A percentile compares a stretch with the other conserved stretches of the same genome.
phyloP scores from a whole-genome alignment of 2,329 filamentous ascomycete genomes.

The Aspergillus intermedius region DNA sequence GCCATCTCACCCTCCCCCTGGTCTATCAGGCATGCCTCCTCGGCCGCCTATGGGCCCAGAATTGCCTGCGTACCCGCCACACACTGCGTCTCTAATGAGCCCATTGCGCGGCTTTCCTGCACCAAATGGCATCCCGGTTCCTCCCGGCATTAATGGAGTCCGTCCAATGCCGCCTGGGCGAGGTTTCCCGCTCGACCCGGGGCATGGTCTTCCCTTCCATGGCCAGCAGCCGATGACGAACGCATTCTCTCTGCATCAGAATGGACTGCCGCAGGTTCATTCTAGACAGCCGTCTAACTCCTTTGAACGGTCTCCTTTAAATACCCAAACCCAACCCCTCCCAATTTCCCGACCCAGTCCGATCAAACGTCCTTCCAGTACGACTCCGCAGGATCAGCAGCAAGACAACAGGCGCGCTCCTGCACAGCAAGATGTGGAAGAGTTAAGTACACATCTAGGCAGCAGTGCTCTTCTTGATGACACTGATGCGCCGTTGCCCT shows the following conservation, averaged over 20 bases:
- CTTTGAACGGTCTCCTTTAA: slow-evolving; percentile 52
- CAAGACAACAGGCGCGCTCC: slow-evolving; percentile 35
- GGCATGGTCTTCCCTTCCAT: slow-evolving; percentile 37
- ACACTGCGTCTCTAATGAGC: slow-evolving; percentile 45
- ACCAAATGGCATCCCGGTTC: slow-evolving; percentile 47
- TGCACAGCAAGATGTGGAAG: slow-evolving; percentile 57
- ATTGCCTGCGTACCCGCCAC: slow-evolving; percentile 51
- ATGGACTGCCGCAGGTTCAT: slow-evolving; percentile 51
- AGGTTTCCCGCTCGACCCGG: slow-evolving; percentile 46
- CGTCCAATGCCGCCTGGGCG: slow-evolving; percentile 54
- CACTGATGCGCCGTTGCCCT: slow-evolving; percentile 61
- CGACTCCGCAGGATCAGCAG: slow-evolving; percentile 47
- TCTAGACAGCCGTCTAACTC: slow-evolving; percentile 69
- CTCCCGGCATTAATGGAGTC: slow-evolving; percentile 56
- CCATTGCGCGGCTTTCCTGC: slow-evolving; percentile 51
- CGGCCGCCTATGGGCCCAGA: slow-evolving; percentile 46
- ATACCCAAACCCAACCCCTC: slow-evolving; percentile 55
- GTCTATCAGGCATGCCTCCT: slow-evolving; percentile 49
- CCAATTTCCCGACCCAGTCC: slow-evolving; percentile 77
- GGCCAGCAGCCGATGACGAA: slow-evolving; percentile 38
- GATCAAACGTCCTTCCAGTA: slow-evolving; percentile 79
- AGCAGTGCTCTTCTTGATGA: slow-evolving; percentile 80
- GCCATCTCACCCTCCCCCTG: slow-evolving; percentile 47
- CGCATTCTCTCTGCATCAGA: slow-evolving; percentile 28
- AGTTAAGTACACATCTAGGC: slow-evolving; percentile 71